A percentile compares a stretch with the other conserved stretches of the same genome.
phyloP scores from a whole-genome alignment of 1,284 basidiomycete genomes.

The Trichosporon ovoides region DNA sequence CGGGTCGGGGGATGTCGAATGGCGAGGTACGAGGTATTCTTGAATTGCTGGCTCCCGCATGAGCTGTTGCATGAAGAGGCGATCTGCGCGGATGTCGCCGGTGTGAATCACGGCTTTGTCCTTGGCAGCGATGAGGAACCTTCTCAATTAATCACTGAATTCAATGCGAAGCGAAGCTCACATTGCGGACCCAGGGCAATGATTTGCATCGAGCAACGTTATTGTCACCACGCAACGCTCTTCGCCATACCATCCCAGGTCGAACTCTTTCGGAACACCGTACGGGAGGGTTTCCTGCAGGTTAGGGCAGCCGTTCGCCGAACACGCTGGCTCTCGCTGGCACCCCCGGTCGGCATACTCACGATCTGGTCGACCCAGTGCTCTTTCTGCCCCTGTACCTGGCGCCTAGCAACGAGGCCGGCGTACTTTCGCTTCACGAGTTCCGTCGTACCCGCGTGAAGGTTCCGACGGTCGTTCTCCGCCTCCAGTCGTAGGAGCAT shows the following conservation, averaged over 20 bases:
- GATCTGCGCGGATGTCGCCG: constrained; percentile 84
- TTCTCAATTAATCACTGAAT: constrained; percentile 50
- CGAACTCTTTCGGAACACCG: constrained; percentile 56
- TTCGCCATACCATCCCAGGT: constrained; percentile 52
- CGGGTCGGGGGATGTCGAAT: background rate
- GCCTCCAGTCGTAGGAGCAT: constrained; percentile 73
- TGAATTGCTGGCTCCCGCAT: constrained; percentile 63
- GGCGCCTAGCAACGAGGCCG: background rate
- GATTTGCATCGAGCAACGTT: constrained; percentile 84
- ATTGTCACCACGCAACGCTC: constrained; percentile 57
- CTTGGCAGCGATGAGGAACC: constrained; percentile 78
- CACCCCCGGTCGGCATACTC: constrained; percentile 11
- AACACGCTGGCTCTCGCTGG: no score
- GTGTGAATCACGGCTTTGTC: constrained; percentile 79
- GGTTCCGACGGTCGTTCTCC: constrained; percentile 57
- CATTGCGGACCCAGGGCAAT: constrained; percentile 91
- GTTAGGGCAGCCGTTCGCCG: background rate
- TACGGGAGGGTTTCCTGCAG: constrained; percentile 32
- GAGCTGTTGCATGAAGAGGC: constrained; percentile 65
- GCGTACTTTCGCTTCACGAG: constrained; percentile 55
- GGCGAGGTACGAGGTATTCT: constrained; percentile 57
- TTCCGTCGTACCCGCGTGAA: constrained; percentile 55
- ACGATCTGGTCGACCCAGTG: constrained; percentile 33
- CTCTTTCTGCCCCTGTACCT: constrained; percentile 25
- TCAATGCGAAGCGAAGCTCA: constrained; percentile 46